phyloP scores from a whole-genome alignment of 306 rosid genomes.

The Rosa multiflora region DNA sequence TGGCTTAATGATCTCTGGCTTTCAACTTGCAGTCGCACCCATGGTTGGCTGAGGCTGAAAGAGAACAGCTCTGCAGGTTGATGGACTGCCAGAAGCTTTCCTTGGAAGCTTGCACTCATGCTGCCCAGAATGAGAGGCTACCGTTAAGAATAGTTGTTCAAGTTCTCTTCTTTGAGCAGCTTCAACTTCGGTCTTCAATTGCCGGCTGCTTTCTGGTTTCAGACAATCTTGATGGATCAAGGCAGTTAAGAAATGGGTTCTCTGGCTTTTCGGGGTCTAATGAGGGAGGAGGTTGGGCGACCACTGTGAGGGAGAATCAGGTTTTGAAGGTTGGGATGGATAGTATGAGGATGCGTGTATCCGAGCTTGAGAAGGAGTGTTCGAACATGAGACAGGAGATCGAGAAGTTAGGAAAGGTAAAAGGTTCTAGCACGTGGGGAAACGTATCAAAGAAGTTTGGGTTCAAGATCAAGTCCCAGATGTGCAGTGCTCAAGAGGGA shows the following conservation, averaged over 20 bases:
- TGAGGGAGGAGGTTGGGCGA: constrained; percentile 95
- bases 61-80: constrained; percentile 88
- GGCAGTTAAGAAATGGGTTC: constrained; percentile 82
- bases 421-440: constrained; percentile 78
- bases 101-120: constrained; percentile 97
- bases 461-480: constrained; percentile 86
- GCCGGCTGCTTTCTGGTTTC: constrained; percentile 94
- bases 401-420: constrained; percentile 66
- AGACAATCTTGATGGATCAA: constrained; percentile 85
- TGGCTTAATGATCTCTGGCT: constrained; percentile 26
- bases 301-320: constrained; percentile 92
- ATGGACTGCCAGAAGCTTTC: constrained; percentile 99
- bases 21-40: constrained; percentile 84
- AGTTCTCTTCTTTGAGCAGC: constrained; percentile 98
- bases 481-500: constrained; percentile 98
- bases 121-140: constrained; percentile 94
- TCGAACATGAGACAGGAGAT: constrained; percentile 95
- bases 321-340: constrained; percentile 98
- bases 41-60: constrained; percentile 89
- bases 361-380: constrained; percentile 98
- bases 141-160: constrained; percentile 93
- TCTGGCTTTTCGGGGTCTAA: constrained; percentile 57
- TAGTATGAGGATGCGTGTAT: constrained; percentile 92
- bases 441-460: constrained; percentile 82
- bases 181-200: constrained; percentile 91